Conservation (phyloP, 495 filamentous ascomycete genomes). For the Aspergillus leporis region DNA sequence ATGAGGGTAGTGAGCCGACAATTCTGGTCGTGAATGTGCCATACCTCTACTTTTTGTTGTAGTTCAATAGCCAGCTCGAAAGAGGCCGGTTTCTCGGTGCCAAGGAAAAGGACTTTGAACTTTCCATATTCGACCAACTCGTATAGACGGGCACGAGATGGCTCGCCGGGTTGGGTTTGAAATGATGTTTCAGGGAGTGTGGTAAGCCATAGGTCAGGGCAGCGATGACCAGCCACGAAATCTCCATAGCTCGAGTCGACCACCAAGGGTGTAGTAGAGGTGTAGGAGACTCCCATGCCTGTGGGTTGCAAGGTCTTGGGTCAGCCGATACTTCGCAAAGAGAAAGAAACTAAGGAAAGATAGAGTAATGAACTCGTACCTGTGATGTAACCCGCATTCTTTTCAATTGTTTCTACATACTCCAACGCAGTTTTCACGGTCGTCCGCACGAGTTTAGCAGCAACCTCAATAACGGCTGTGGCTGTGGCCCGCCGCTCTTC, state of each 20-base stretch:
- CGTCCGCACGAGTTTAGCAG: conserved; percentile 7
- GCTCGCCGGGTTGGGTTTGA: not conserved
- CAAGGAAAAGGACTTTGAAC: not conserved
- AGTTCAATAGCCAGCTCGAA: not conserved
- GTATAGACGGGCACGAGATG: not conserved
- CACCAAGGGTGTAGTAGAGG: not conserved
- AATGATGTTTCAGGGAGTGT: not conserved
- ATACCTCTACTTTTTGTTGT: not conserved
- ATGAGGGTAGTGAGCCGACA: not conserved
- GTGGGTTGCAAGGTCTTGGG: not conserved
- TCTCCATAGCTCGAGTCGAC: conserved; percentile 1
- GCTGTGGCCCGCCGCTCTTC: conserved; percentile 7
- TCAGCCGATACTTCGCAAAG: not conserved
- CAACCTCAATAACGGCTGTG: conserved; percentile 6
- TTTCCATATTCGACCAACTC: conserved; percentile 3
- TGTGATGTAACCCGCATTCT: conserved; percentile 12
- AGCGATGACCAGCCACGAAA: conserved; percentile 9
- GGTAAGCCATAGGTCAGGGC: conserved; percentile 6
- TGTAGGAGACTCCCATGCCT: conserved; percentile 11
- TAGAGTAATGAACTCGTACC: conserved; percentile 2
- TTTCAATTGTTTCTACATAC: conserved; percentile 10
- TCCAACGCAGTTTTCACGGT: conserved; percentile 10
- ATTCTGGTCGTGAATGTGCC: not conserved
- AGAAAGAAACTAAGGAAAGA: not conserved
- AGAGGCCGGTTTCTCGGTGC: not conserved